These are phyloP conservation scores for Lichtheimia corymbifera DNA, from an alignment of 371 early-diverging fungal species.

Conservation along the genomic window DNA sequence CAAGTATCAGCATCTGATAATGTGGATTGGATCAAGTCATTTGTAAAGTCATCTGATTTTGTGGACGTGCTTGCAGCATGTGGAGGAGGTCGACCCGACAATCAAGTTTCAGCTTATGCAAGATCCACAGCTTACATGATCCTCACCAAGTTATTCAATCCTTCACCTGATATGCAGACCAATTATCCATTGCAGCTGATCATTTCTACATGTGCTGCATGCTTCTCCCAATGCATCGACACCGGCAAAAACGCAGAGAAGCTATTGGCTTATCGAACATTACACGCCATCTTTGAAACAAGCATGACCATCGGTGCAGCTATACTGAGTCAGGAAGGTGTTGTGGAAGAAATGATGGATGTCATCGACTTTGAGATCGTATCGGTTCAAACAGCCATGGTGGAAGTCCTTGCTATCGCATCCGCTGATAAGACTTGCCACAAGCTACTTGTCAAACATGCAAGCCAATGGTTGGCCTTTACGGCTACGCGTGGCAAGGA, in stretches of 20 bases:
- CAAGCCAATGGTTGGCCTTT: conserved; percentile 56
- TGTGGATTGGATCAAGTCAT: conserved; percentile 14
- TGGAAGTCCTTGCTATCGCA: conserved; percentile 67
- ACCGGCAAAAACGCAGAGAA: conserved; percentile 44
- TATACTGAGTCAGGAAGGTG: conserved; percentile 63
- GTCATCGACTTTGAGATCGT: conserved; percentile 67
- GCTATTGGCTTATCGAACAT: conserved; percentile 54
- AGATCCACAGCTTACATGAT: conserved; percentile 40
- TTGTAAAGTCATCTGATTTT: conserved; percentile 34
- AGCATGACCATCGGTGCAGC: conserved; percentile 60
- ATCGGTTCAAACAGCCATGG: conserved; percentile 60
- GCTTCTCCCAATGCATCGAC: conserved; percentile 44
- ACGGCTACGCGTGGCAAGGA: conserved; percentile 45
- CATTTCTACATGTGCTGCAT: conserved; percentile 40
- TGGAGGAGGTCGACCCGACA: conserved; percentile 14
- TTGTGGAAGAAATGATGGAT: conserved; percentile 73
- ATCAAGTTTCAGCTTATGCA: conserved; percentile 23
- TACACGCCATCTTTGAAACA: conserved; percentile 65
- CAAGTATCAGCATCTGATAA: conserved; percentile 13
- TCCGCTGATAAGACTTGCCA: conserved; percentile 69
- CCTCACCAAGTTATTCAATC: conserved; percentile 38
- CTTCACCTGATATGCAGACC: conserved; percentile 24
- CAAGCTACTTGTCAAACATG: conserved; percentile 54
- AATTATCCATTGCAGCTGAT: conserved; percentile 32
- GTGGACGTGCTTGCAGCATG: conserved; percentile 35